phyloP scores from a whole-genome alignment of 805 yeast species.

The Saccharomycopsis sp. region DNA sequence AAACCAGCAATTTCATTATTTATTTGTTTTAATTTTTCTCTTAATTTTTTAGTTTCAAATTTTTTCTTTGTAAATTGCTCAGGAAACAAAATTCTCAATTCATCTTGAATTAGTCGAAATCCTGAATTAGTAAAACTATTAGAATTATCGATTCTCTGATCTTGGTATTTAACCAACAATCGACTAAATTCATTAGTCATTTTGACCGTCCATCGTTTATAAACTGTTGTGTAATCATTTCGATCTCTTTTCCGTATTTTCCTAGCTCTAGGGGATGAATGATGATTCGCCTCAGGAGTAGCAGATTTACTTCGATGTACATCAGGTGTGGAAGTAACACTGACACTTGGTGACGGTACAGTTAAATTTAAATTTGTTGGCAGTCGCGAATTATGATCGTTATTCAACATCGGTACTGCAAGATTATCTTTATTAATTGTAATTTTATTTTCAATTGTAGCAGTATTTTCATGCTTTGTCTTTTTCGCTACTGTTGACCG shows the following conservation, averaged over 20 bases:
- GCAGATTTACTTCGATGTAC: neutral
- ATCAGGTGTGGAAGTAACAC: neutral
- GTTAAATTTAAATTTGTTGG: neutral
- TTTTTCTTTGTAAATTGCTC: conserved; percentile 19
- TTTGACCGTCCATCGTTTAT: conserved; percentile 21
- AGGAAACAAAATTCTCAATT: conserved; percentile 15
- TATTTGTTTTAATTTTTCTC: conserved; percentile 21
- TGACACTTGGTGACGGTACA: neutral
- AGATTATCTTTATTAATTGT: too few species aligned
- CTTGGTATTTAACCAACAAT: conserved; percentile 14
- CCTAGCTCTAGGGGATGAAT: neutral
- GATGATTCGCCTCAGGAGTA: neutral
- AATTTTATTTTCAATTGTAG: too few species aligned
- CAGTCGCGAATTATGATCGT: too few species aligned
- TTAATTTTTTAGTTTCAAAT: conserved; percentile 20
- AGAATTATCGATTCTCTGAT: conserved; percentile 14
- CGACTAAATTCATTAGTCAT: conserved; percentile 21
- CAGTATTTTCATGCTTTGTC: too few species aligned
- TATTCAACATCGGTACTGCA: too few species aligned
- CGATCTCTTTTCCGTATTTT: conserved; percentile 1
- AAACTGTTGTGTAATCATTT: conserved; percentile 11
- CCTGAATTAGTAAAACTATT: conserved; percentile 21
- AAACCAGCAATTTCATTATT: conserved; percentile 20
- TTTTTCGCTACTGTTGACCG: too few species aligned
- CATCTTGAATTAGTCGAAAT: conserved; percentile 17